Conservation (phyloP, 2,329 filamentous ascomycete genomes). For the Periconia sp. region DNA sequence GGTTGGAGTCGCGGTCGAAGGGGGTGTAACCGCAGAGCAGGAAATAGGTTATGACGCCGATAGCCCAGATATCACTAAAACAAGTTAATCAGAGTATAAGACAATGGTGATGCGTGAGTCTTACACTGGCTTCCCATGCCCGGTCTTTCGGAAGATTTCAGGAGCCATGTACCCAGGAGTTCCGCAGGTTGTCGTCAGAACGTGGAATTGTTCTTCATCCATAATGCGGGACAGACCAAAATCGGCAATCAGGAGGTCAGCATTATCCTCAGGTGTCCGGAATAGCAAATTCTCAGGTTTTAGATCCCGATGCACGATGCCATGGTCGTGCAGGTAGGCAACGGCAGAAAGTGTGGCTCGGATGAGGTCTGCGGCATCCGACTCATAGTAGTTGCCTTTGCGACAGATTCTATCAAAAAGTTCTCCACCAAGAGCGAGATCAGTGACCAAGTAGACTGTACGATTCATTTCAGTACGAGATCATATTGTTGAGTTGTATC, state of each 20-base stretch:
- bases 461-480: conserved; percentile 8
- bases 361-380: conserved; percentile 92
- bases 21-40: conserved; percentile 96
- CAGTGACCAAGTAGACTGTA: conserved; percentile 89
- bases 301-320: conserved; percentile 95
- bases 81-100: conserved; percentile 11
- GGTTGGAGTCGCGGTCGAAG: conserved; percentile 94
- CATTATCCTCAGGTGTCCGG: conserved; percentile 95
- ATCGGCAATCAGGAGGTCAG: conserved; percentile 93
- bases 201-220: conserved; percentile 98
- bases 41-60: conserved; percentile 98
- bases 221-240: conserved; percentile 96
- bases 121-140: conserved; percentile 93
- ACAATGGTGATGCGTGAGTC: conserved; percentile 10
- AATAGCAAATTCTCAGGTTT: conserved; percentile 98
- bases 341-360: conserved; percentile 95
- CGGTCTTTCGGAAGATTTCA: conserved; percentile 98
- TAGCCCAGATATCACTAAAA: conserved; percentile 84
- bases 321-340: conserved; percentile 96
- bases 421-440: conserved; percentile 93
- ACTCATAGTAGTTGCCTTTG: conserved; percentile 98
- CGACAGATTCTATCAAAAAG: conserved; percentile 98
- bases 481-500: not conserved
- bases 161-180: conserved; percentile 99
- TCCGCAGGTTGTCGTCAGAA: conserved; percentile 94